Base-by-base conservation (phyloP, 192 early-diverging fungal genomes). In the Cladochytrium replicatum region DNA sequence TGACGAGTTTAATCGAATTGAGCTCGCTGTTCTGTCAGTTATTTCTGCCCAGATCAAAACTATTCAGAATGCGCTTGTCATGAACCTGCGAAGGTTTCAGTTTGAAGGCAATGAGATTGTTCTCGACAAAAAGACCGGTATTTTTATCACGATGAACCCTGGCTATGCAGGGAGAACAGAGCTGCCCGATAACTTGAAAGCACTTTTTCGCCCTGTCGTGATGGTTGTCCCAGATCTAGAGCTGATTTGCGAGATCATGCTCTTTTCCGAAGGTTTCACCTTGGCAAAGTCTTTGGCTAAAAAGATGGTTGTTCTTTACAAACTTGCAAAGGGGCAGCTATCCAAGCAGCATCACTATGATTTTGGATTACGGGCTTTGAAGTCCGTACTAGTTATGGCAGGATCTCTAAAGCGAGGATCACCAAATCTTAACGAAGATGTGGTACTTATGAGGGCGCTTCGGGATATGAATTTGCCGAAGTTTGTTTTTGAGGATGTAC, bases 191-290 rank as follows among this genome's bases (percentile, higher is more conserved):
- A 79, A 79, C 48, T 41, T 79, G 41, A 79, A 79, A 43, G 77
- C 77, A 6, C 60, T 79, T n/a, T 79, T 79, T 58, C 56, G 77
- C 5, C 77, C 77, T 4, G 68, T 79, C 6, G 77, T 74, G 15
- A 79, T 79, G 77, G 72, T 62, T 8, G 68, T 79, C 21, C 77
- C 77, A 1, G 74, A 77, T 59, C 52, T 77, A 28, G 74, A 77
- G 58, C 50, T 77, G 4, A 78, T 78, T 57, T 78, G 76, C 53
- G 76, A 78, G 56, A 78, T 73, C 48, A 78, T 78, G 68, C 69
- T 86, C 27, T 81, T 84, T 52, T 80, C 79, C 0, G 80, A 86
- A 59, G 78, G 82, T 32, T 78, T 86, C 50, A 82, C 80, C 1
- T 55, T 81, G 17, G 84, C 84, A 1, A 86, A 86, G 63, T 66